Conservation (phyloP, 495 filamentous ascomycete species). For the Talaromyces wortmannii region DNA sequence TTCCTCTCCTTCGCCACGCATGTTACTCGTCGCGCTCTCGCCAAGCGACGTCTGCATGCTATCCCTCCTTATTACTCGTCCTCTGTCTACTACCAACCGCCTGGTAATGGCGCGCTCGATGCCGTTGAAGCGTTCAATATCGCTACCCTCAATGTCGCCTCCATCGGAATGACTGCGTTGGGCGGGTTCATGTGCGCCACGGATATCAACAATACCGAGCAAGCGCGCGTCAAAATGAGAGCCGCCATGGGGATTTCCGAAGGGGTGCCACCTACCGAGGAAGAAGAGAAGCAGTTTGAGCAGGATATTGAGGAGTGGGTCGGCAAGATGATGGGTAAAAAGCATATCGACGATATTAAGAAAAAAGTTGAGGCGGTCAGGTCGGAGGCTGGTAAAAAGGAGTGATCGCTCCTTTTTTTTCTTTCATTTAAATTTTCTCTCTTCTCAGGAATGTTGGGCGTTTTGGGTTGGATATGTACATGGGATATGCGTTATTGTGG, state of each 20-base stretch:
- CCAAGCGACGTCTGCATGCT: slow-evolving; percentile 42
- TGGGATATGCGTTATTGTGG: not conserved
- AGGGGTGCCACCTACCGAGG: slow-evolving; percentile 15
- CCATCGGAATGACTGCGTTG: slow-evolving; percentile 57
- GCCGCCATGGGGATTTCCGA: slow-evolving; percentile 36
- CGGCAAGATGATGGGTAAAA: slow-evolving; percentile 51
- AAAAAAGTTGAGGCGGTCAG: slow-evolving; percentile 19
- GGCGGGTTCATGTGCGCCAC: slow-evolving; percentile 66
- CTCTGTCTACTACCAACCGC: slow-evolving; percentile 34
- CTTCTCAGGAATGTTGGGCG: not conserved
- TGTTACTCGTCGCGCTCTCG: slow-evolving; percentile 63
- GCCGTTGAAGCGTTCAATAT: slow-evolving; percentile 74
- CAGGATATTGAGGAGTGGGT: slow-evolving; percentile 67
- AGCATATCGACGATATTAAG: slow-evolving; percentile 33
- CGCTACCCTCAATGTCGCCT: slow-evolving; percentile 75
- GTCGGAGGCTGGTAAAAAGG: slow-evolving; percentile 22
- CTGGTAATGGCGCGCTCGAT: slow-evolving; percentile 50
- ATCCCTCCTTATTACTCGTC: slow-evolving; percentile 62
- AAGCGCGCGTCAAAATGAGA: slow-evolving; percentile 52
- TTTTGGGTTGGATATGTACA: not conserved
- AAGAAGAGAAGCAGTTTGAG: slow-evolving; percentile 53
- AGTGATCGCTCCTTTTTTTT: slow-evolving; percentile 3
- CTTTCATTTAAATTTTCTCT: not conserved
- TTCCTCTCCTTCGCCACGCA: slow-evolving; percentile 64
- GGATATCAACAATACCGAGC: slow-evolving; percentile 64